Evolutionary conservation across 768 basidiomycete genomes (phyloP).

Genomic region (Saitozyma sp.): DNA sequence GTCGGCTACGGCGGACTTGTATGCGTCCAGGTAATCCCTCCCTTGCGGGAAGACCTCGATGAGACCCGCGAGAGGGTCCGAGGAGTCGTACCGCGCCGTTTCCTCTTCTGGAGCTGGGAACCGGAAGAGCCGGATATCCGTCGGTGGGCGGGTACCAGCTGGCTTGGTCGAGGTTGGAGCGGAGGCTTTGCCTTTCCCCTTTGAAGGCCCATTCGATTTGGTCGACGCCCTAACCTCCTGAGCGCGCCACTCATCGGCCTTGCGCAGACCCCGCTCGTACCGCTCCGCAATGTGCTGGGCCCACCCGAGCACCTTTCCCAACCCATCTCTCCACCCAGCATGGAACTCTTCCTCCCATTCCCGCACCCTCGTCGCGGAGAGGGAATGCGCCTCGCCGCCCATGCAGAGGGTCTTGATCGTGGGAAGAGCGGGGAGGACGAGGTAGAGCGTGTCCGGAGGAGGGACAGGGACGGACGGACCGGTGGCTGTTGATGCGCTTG

Average conservation of each 20-base stretch:
- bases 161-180: slow-evolving; percentile 5
- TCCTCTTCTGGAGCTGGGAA: slow-evolving; percentile 40
- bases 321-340: slow-evolving; percentile 47
- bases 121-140: slow-evolving; percentile 44
- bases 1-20: slow-evolving; percentile 37
- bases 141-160: slow-evolving; percentile 29
- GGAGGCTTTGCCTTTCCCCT: slow-evolving; percentile 20
- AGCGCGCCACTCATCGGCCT: slow-evolving; percentile 44
- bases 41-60: slow-evolving; percentile 31
- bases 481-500: slow-evolving; percentile 15
- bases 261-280: slow-evolving; percentile 47
- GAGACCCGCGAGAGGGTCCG: slow-evolving; percentile 27
- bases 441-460: slow-evolving; percentile 36
- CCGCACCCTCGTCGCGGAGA: slow-evolving; percentile 24
- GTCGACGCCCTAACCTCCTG: slow-evolving; percentile 11
- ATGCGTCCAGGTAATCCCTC: slow-evolving; percentile 38
- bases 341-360: slow-evolving; percentile 50
- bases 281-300: slow-evolving; percentile 46
- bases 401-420: slow-evolving; percentile 44
- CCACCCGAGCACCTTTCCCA: slow-evolving; percentile 47
- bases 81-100: slow-evolving; percentile 5
- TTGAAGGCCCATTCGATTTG: background rate
- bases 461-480: slow-evolving; percentile 27
- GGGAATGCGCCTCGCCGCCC: slow-evolving; percentile 45
- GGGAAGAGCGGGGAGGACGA: slow-evolving; percentile 51